Evolutionary conservation across 495 filamentous ascomycete species (phyloP).

Genomic region (Physcia stellaris): DNA sequence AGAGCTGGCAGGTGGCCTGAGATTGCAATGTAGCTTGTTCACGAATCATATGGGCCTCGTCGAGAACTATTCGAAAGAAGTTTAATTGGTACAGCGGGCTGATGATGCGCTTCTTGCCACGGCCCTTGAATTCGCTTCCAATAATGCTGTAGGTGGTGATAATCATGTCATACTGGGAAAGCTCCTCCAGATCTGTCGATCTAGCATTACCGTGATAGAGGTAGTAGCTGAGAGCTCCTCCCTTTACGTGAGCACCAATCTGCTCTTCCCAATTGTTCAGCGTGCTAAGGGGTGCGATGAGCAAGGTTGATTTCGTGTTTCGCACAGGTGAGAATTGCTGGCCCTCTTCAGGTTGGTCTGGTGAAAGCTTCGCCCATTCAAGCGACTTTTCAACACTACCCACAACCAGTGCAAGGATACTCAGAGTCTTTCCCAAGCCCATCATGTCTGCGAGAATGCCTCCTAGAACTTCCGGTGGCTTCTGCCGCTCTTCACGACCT

Average conservation of each 20-base stretch:
- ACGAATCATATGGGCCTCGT: conserved; percentile 90
- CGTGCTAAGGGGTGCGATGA: conserved; percentile 81
- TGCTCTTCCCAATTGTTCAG: conserved; percentile 89
- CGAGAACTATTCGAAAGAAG: conserved; percentile 92
- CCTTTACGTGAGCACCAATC: conserved; percentile 63
- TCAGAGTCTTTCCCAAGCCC: conserved; percentile 91
- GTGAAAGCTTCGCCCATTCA: conserved; percentile 35
- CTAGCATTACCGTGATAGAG: conserved; percentile 76
- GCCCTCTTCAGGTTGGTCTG: conserved; percentile 7
- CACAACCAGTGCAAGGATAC: conserved; percentile 64
- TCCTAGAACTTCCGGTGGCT: conserved; percentile 58
- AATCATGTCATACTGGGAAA: conserved; percentile 66
- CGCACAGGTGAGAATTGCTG: conserved; percentile 21
- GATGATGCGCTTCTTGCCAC: conserved; percentile 41
- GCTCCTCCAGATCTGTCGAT: conserved; percentile 46
- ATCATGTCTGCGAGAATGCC: conserved; percentile 98
- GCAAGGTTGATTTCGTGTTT: conserved; percentile 68
- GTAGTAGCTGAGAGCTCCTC: conserved; percentile 47
- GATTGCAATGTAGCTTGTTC: conserved; percentile 69
- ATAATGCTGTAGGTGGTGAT: conserved; percentile 86
- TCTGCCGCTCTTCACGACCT: conserved; percentile 42
- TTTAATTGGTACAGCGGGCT: conserved; percentile 59
- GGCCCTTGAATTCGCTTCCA: conserved; percentile 57
- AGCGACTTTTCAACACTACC: conserved; percentile 44
- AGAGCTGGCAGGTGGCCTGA: conserved; percentile 68